Evolutionary conservation across 2,329 filamentous ascomycete species (phyloP), one percentile per base, ranked within the genome.

Genomic region (Trichothecium sympodiale): DNA sequence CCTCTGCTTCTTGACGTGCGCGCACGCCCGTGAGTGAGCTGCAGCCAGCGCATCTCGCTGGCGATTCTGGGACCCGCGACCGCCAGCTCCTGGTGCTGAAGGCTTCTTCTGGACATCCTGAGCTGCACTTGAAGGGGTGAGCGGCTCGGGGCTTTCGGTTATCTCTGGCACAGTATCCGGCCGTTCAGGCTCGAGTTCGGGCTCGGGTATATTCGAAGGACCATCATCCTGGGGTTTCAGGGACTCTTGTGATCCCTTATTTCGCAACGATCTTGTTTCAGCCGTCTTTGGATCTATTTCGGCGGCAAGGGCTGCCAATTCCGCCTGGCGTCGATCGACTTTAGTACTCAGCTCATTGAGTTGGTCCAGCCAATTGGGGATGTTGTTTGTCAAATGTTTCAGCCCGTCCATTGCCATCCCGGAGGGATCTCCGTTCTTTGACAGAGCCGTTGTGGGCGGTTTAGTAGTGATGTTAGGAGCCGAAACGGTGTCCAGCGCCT

Each of bases 311-410:
- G 62, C 61, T 26, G 74, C 75, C 38, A 80, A 61, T 48, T 79
- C 74, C 34, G 61, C 56, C 58, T 80, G 76, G 39, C 76, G 73
- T 48, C 69, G 61, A 39, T 74, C 67, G 39, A 80, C 76, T 52
- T 80, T 69, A 40, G 63, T 61, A 48, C 65, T 76, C 38, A 80
- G 64, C 35, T 77, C 69, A 41, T 77, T 70, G 31, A 80, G 64
- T 16, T 71, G 66, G 39, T 59, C 59, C 27, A 71, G 58, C 76
- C 76, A 80, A 50, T 70, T 65, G 13, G 75, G 76, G 29, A 77
- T 63, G 40, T 76, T 72, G 43, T 53, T 60, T 36, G 62, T 60
- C 27, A 80, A 60, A 39, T 66, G 67, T 37, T 60, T 66, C 37
- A 80, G 56, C 18, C 74, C 68, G 40, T 79, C 75, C 57, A 72